These are phyloP conservation scores for Rhizoclosmatium globosum DNA, from an alignment of 192 early-diverging fungal genomes.

Conservation along the genomic window DNA sequence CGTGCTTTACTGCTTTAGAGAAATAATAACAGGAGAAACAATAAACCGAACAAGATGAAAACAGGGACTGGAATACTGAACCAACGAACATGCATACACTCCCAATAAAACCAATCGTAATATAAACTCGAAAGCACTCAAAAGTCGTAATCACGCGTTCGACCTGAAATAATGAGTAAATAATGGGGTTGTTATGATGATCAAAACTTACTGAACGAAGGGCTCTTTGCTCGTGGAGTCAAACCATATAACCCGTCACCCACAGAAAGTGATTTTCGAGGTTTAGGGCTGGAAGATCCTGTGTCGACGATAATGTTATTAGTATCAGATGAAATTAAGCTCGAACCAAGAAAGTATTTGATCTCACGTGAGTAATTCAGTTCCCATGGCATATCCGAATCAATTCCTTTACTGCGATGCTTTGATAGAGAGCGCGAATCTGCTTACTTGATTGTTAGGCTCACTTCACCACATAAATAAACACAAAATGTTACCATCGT, in stretches of 20 bases:
- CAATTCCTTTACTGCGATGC: conserved; percentile 4
- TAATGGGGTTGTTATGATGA: not conserved
- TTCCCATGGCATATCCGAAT: conserved; percentile 10
- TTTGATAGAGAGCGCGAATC: conserved; percentile 9
- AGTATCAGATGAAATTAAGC: not conserved
- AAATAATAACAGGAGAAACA: no score
- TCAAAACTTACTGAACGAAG: conserved; percentile 12
- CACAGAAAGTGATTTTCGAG: conserved; percentile 18
- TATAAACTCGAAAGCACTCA: not conserved
- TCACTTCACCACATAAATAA: not conserved
- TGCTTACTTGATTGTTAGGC: not conserved
- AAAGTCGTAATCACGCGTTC: conserved; percentile 36
- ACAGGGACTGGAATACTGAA: no score
- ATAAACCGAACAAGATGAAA: no score
- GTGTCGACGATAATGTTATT: not conserved
- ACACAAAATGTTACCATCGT: conserved; percentile 17
- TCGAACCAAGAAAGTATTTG: not conserved
- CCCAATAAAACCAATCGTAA: not conserved
- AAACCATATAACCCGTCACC: conserved; percentile 1
- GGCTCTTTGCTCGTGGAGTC: conserved; percentile 15
- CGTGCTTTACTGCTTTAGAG: no score
- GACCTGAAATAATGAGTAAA: not conserved
- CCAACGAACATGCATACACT: no score
- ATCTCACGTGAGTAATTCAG: not conserved
- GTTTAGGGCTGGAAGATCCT: conserved; percentile 21